Conservation (phyloP, 768 basidiomycete species). For the Boletus bicolor region DNA sequence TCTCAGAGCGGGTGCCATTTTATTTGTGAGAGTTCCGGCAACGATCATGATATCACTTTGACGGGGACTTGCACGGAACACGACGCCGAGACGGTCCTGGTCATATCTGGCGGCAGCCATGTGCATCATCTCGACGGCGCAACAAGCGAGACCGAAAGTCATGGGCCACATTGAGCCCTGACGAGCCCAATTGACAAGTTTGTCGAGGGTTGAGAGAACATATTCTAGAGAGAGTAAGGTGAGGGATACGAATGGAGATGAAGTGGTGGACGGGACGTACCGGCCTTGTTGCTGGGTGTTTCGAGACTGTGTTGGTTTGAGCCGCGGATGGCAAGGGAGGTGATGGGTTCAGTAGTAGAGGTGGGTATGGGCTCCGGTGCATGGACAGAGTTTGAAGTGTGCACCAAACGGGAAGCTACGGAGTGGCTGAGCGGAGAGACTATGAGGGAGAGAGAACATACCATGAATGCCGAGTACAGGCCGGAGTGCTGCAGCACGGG, state of each 20-base stretch:
- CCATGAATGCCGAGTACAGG: slow-evolving; percentile 45
- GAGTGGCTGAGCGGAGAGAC: slow-evolving; percentile 12
- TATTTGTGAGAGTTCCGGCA: slow-evolving; percentile 97
- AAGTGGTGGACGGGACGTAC: slow-evolving; percentile 39
- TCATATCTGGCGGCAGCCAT: slow-evolving; percentile 99
- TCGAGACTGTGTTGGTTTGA: slow-evolving; percentile 86
- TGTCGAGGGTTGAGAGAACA: slow-evolving; percentile 93
- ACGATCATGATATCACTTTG: slow-evolving; percentile 99
- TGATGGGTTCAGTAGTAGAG: slow-evolving; percentile 55
- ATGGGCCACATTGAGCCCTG: slow-evolving; percentile 99
- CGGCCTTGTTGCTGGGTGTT: slow-evolving; percentile 86
- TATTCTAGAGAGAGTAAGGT: slow-evolving; percentile 59
- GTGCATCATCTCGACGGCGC: slow-evolving; percentile 99
- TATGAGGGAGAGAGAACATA: slow-evolving; percentile 18
- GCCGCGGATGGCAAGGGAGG: slow-evolving; percentile 68
- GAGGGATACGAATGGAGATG: neutral
- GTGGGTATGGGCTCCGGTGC: slow-evolving; percentile 41
- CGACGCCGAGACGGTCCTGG: slow-evolving; percentile 94
- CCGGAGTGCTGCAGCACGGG: slow-evolving; percentile 43
- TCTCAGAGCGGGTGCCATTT: slow-evolving; percentile 97
- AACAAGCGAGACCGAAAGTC: slow-evolving; percentile 98
- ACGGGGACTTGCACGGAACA: slow-evolving; percentile 98
- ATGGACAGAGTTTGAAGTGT: slow-evolving; percentile 47
- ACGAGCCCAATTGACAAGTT: slow-evolving; percentile 94
- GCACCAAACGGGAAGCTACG: slow-evolving; percentile 53